Evolutionary conservation across 2,329 filamentous ascomycete species (phyloP).

Genomic region (Aspergillus novoparasiticus): DNA sequence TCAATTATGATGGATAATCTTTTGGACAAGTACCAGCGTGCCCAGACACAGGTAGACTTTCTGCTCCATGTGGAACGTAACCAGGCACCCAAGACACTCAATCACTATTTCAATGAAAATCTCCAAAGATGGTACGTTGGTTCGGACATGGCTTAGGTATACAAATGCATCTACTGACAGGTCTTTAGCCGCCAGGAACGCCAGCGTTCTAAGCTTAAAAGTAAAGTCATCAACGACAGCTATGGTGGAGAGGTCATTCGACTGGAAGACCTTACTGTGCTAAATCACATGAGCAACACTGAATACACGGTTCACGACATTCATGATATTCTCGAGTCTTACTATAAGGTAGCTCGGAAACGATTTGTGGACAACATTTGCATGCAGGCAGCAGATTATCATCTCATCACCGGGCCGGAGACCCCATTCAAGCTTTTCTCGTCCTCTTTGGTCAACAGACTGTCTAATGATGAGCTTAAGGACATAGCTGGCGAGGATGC

Average conservation of each 20-base stretch:
- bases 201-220: not conserved
- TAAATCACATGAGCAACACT: conserved; percentile 19
- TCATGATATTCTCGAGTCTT: conserved; percentile 62
- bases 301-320: conserved; percentile 48
- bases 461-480: conserved; percentile 55
- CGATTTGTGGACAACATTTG: conserved; percentile 66
- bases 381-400: conserved; percentile 59
- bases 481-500: conserved; percentile 62
- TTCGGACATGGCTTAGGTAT: not conserved
- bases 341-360: conserved; percentile 63
- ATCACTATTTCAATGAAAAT: conserved; percentile 54
- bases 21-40: conserved; percentile 47
- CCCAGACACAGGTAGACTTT: conserved; percentile 54
- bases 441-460: conserved; percentile 51
- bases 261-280: not conserved
- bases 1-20: conserved; percentile 51
- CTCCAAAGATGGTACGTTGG: conserved; percentile 41
- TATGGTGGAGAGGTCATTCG: not conserved
- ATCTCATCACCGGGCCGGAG: conserved; percentile 52
- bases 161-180: not conserved
- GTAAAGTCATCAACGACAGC: not conserved
- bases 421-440: conserved; percentile 59
- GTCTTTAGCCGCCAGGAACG: not conserved
- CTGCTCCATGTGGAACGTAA: conserved; percentile 56
- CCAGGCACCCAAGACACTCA: conserved; percentile 52